phyloP scores from a whole-genome alignment of 495 filamentous ascomycete genomes.

The Neurospora africana region DNA sequence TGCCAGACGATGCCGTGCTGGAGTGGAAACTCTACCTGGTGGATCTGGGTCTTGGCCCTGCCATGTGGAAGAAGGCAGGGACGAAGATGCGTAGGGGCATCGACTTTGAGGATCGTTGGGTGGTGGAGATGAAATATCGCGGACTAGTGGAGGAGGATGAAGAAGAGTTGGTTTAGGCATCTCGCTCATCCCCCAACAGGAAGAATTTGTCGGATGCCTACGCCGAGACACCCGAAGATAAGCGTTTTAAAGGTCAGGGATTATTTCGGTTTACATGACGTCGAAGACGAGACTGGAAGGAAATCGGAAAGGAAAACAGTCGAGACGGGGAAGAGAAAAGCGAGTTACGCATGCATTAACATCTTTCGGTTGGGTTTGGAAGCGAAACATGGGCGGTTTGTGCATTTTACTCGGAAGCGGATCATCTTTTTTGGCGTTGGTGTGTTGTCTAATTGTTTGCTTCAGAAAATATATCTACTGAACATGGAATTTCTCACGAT shows the following conservation, averaged over 20 bases:
- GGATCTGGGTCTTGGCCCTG: slow-evolving; percentile 73
- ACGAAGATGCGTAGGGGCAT: slow-evolving; percentile 67
- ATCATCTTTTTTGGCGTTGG: not conserved
- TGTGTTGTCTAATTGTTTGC: not conserved
- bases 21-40: slow-evolving; percentile 70
- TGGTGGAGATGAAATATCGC: slow-evolving; percentile 51
- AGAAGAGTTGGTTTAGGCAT: slow-evolving; percentile 3
- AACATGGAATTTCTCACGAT: not conserved
- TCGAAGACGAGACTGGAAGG: not conserved
- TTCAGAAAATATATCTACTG: not conserved
- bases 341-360: not conserved
- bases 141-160: slow-evolving; percentile 17
- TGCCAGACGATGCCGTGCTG: slow-evolving; percentile 17
- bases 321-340: not conserved
- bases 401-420: not conserved
- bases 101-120: slow-evolving; percentile 79
- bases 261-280: not conserved
- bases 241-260: not conserved
- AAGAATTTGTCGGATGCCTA: not conserved
- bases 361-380: not conserved
- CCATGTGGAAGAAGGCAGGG: slow-evolving; percentile 79
- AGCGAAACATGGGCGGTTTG: not conserved
- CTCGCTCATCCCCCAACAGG: not conserved
- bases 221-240: not conserved
- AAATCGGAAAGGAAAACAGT: not conserved